A percentile compares a stretch with the other conserved stretches of the same genome.
phyloP scores from a whole-genome alignment of 495 filamentous ascomycete species.

The Stereocaulon alpinum region DNA sequence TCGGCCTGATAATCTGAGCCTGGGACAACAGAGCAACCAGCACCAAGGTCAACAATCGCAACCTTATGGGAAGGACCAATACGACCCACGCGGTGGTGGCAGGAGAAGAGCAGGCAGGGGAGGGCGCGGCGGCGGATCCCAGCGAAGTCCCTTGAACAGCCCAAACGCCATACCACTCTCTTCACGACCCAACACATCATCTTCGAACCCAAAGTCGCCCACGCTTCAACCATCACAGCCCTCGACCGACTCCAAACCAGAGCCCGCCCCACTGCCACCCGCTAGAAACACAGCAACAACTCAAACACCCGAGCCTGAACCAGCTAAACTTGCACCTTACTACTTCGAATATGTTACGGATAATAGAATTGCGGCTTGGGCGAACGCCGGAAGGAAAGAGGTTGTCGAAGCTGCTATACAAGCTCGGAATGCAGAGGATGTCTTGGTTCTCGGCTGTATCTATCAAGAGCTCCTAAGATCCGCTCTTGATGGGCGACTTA shows the following conservation, averaged over 20 bases:
- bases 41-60: conserved; percentile 29
- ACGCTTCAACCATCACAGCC: conserved; percentile 25
- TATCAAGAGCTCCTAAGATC: conserved; percentile 79
- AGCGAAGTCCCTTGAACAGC: conserved; percentile 26
- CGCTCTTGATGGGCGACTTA: conserved; percentile 55
- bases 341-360: conserved; percentile 50
- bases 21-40: conserved; percentile 41
- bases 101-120: conserved; percentile 37
- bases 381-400: conserved; percentile 33
- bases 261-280: conserved; percentile 25
- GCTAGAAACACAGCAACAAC: conserved; percentile 19
- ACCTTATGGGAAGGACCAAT: conserved; percentile 31
- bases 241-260: conserved; percentile 24
- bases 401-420: conserved; percentile 38
- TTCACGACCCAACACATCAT: conserved; percentile 9
- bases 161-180: conserved; percentile 14
- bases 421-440: conserved; percentile 54
- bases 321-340: conserved; percentile 28
- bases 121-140: conserved; percentile 30
- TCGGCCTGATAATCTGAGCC: conserved; percentile 47
- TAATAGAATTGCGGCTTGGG: conserved; percentile 40
- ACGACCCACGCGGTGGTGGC: conserved; percentile 36
- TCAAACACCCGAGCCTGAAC: conserved; percentile 18
- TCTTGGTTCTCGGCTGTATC: conserved; percentile 52
- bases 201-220: conserved; percentile 32